Evolutionary conservation across 768 basidiomycete species (phyloP), one percentile per base, ranked within the genome.

Genomic region (Pulveroboletus sp.): DNA sequence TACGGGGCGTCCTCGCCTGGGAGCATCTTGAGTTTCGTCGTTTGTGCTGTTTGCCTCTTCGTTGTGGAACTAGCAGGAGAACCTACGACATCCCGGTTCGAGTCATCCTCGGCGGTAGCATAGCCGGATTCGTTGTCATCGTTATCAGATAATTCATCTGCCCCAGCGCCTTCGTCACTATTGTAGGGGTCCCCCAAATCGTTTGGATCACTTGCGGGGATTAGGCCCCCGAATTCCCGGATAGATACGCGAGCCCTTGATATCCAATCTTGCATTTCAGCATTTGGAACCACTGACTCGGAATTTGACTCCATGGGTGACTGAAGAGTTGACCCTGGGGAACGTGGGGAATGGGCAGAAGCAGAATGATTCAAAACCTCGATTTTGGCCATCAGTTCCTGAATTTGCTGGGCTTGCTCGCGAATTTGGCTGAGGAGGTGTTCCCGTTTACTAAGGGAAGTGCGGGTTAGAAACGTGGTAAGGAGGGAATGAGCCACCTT

Each of bases 181-280:
- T 66, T 70, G 47, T 47, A 46, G 14, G 27, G 6, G 17, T 61
- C 53, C 40, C 74, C 75, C 46, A 75, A 73, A 23, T 79, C 79
- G 79, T 66, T 44, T 72, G 79, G 72, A 42, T 80, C 81, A 25
- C 78, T 82, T 51, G 81, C 76, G 31, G 76, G 82, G 49, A 89
- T 81, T 60, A 81, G 80, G 14, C 75, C 78, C 12, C 80, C 85
- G 51, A 87, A 85, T 47, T 85, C 81, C 47, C 80, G 75, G 40
- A 90, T 72, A 32, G 79, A 83, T 50, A 82, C 78, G 43, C 81
- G 78, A 0, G 88, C 88, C 62, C 82, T 85, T 7, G 81, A 74
- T 47, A 91, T 82, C 89, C 89, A 91, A 51, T 86, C 81, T 54
- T 81, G 77, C 38, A 89, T 79, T 43, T 80, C 84, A 49, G 83